Evolutionary conservation across 345 rosid species (phyloP), one percentile per base, ranked within the genome.

Genomic region (Bruguiera sexangula): DNA sequence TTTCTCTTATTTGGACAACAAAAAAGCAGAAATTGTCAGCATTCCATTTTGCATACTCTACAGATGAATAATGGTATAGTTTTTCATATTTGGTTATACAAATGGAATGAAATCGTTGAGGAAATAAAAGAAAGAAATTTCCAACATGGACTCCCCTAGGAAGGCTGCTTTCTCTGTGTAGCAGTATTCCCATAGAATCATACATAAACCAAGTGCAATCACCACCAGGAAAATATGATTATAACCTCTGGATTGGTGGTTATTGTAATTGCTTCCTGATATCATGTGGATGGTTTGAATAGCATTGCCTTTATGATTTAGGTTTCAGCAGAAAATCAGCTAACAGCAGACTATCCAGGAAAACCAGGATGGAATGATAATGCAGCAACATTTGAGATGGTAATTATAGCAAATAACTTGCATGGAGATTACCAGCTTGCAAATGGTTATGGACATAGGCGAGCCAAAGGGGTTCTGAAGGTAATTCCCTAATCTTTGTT

Each of bases 401-500:
- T 60, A 43, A 82, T 89, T 56, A 75, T 76, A 59, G 86, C 78
- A 56, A 89, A 89, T 69, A 79, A 85, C 75, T 83, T 87, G 81
- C 88, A 85, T 55, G 96, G 96, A 65, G 96, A 89, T 82, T 85
- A 80, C 79, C 96, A 89, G 75, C 86, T 87, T 6, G 86, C 87
- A 48, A 89, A 89, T 54, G 96, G 90, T 60, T 85, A 84, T 66
- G 90, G 86, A 65, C 81, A 74, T 60, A 65, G 66, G 20, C 80
- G 75, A 58, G 96, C 92, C 26, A 89, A 83, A 69, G 79, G 87
- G 62, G 84, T 89, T 83, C 86, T 87, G 19, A 69, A 85, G 90
- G 96, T 87, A 73, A 51, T 64, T 60, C 58, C n/a, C 31, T 55
- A 8, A 24, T 51, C 55, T 60, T 6, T 56, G 11, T 65, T 64